phyloP scores from a whole-genome alignment of 148 eudicot genomes.

The Cornus kousa region DNA sequence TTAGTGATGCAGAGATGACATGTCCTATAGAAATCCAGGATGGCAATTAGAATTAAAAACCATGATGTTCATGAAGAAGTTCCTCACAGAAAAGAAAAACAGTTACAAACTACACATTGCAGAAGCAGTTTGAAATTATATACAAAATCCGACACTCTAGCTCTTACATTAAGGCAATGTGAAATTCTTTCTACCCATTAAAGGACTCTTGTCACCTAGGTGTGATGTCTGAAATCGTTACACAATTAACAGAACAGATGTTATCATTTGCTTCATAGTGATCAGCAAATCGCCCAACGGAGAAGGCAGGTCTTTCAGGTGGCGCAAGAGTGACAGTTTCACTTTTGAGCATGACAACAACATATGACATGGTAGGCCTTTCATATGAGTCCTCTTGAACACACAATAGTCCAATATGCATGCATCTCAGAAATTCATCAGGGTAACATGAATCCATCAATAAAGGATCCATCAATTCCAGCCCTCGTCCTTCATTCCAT shows the following conservation, averaged over 20 bases:
- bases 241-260: constrained; percentile 9
- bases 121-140: too few relatives aligned
- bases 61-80: too few relatives aligned
- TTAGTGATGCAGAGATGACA: too few relatives aligned
- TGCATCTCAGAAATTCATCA: constrained; percentile 28
- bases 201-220: background rate
- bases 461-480: constrained; percentile 31
- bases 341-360: constrained; percentile 31
- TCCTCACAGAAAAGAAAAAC: too few relatives aligned
- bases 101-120: too few relatives aligned
- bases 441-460: constrained; percentile 4
- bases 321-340: constrained; percentile 19
- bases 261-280: constrained; percentile 17
- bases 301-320: constrained; percentile 32
- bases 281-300: constrained; percentile 15
- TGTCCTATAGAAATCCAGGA: too few relatives aligned
- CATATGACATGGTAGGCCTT: constrained; percentile 34
- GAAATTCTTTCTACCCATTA: background rate
- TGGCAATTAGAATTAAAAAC: too few relatives aligned
- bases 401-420: constrained; percentile 39
- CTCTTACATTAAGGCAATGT: background rate
- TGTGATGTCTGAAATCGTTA: background rate
- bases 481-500: constrained; percentile 28
- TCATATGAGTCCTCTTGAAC: constrained; percentile 39
- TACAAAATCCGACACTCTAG: background rate